Percentiles rank a stretch among this genome's conserved stretches.
These are phyloP conservation scores for Phlebiopsis gigantea DNA, from an alignment of 768 basidiomycete species.

Conservation along the genomic window DNA sequence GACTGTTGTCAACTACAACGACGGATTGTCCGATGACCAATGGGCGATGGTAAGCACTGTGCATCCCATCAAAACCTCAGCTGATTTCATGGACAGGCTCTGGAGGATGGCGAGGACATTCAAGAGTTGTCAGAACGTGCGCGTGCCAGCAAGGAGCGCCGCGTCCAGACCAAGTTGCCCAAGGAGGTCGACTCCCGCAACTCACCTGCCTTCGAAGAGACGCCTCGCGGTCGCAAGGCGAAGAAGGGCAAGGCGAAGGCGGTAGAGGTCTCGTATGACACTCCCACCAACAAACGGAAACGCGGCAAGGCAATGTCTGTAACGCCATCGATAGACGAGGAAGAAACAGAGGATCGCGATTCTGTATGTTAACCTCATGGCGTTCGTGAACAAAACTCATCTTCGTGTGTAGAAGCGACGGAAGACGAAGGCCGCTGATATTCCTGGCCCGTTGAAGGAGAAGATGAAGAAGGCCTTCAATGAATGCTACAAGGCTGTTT, in stretches of 20 bases:
- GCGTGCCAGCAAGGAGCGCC: constrained; percentile 60
- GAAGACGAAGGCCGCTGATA: constrained; percentile 61
- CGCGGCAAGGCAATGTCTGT: constrained; percentile 73
- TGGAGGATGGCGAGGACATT: constrained; percentile 79
- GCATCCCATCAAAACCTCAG: constrained; percentile 32
- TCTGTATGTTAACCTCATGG: constrained; percentile 36
- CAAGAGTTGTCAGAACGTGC: constrained; percentile 65
- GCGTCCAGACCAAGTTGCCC: constrained; percentile 52
- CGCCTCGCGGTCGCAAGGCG: constrained; percentile 45
- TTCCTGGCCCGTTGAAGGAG: constrained; percentile 55
- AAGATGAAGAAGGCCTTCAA: constrained; percentile 82
- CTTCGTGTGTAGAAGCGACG: constrained; percentile 66
- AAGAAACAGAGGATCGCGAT: constrained; percentile 75
- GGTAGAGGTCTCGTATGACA: constrained; percentile 29
- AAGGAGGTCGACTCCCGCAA: constrained; percentile 42
- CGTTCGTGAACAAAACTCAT: not conserved
- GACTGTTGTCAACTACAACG: constrained; percentile 86
- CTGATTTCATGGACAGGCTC: constrained; percentile 29
- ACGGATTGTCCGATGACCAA: constrained; percentile 90
- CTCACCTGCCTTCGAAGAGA: constrained; percentile 23
- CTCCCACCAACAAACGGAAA: constrained; percentile 63
- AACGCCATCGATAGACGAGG: constrained; percentile 67
- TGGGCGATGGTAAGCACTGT: constrained; percentile 55
- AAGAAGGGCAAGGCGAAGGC: constrained; percentile 59
- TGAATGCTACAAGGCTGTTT: constrained; percentile 70